Evolutionary conservation across 345 rosid genomes (phyloP), one percentile per base, ranked within the genome.

Genomic region (Eucalyptus erythrocorys): DNA sequence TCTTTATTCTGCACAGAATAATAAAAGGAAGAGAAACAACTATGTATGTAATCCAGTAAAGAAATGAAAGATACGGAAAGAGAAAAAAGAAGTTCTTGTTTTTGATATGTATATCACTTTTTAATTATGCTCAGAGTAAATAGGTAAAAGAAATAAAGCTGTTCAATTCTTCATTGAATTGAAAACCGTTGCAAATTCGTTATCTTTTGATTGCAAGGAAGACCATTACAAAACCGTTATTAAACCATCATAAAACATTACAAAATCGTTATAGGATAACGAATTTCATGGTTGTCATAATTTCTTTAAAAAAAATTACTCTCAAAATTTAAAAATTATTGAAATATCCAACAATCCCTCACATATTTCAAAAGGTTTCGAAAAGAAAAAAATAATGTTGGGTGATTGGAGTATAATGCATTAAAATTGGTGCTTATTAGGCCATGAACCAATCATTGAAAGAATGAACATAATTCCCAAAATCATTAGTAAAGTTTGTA

Each of bases 141-240:
- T 55, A 24, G 13, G 61, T 55, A 24, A 24, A 26, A 24, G 0
- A 55, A 55, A 55, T 55, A 61, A 27, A 61, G 0, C 1, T 13
- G 2, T 13, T 30, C 34, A 61, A 27, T 12, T 61, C 16, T 30
- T 61, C 8, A 61, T 30, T 26, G 21, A 51, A 55, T 55, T 55
- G 61, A 59, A 59, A 59, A 3, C 16, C 0, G 0, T 59, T 59
- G 7, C 0, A 59, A 59, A 59, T 59, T 10, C 5, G 0, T 51
- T 51, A 51, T 0, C 9, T 2, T 51, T 51, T 27, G 34, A 13
- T 27, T 59, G 32, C 32, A 0, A 6, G 2, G 4, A 6, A 0
- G 32, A 59, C 0, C 32, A 10, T 27, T 59, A 55, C 61, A 55
- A 55, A 55, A 24, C 30, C 1, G 0, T 55, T 24, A 55, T 55